These are phyloP conservation scores for Croton laevigatus DNA, from an alignment of 441 rosid genomes.

Conservation along the genomic window DNA sequence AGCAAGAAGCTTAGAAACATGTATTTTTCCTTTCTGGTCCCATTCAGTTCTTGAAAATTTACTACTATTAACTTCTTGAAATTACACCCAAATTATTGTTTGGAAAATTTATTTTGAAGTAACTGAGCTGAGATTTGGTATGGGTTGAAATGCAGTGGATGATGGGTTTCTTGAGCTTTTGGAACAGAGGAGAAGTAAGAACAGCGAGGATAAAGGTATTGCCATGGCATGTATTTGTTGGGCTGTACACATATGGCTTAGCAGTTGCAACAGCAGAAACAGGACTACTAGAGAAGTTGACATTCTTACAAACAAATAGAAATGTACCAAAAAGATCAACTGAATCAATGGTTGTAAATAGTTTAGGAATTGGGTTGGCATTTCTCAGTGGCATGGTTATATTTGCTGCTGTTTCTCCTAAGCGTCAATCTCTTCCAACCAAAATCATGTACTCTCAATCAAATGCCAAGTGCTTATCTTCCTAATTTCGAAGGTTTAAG, in stretches of 20 bases:
- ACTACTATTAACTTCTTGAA: too few relatives aligned
- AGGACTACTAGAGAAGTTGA: constrained; percentile 73
- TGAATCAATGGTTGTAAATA: constrained; percentile 69
- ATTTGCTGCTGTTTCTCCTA: constrained; percentile 64
- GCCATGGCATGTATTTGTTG: constrained; percentile 95
- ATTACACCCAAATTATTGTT: too few relatives aligned
- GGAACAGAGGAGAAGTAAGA: constrained; percentile 75
- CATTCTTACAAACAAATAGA: constrained; percentile 58
- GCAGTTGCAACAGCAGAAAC: constrained; percentile 94
- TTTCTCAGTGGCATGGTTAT: constrained; percentile 65
- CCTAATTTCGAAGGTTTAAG: constrained; percentile 24
- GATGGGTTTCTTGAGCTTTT: constrained; percentile 81
- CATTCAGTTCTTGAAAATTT: too few relatives aligned
- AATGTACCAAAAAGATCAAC: constrained; percentile 39
- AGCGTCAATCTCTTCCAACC: constrained; percentile 30
- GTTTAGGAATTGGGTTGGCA: constrained; percentile 66
- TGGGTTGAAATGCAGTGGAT: constrained; percentile 55
- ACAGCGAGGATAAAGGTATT: constrained; percentile 49
- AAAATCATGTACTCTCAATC: constrained; percentile 43
- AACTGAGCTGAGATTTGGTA: too few relatives aligned
- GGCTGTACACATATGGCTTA: constrained; percentile 78
- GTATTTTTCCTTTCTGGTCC: background rate
- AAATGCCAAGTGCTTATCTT: constrained; percentile 43
- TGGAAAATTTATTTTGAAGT: too few relatives aligned
- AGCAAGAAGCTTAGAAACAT: background rate